Conservation (phyloP, 805 yeast genomes). For the Sugiyamaella mastotermitis region DNA sequence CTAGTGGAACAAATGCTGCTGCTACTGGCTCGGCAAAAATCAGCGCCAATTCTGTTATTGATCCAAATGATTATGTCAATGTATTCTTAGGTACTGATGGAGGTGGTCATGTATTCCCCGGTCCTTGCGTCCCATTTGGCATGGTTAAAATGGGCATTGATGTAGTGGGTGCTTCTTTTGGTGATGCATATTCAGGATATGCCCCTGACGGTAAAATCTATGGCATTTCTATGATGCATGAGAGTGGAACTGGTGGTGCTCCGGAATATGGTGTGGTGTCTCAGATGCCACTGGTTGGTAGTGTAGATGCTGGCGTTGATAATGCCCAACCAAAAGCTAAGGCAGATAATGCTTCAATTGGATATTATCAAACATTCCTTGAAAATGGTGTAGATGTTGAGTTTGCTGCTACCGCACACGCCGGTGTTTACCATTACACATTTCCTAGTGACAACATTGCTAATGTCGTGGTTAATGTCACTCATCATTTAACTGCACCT, state of each 20-base stretch:
- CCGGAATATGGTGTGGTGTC: constrained; percentile 21
- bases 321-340: constrained; percentile 5
- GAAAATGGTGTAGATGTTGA: constrained; percentile 8
- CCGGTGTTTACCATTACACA: constrained; percentile 4
- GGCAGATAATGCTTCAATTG: constrained; percentile 5
- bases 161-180: constrained; percentile 16
- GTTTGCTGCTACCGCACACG: constrained; percentile 7
- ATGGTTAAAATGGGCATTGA: constrained; percentile 36
- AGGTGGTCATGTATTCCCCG: constrained; percentile 35
- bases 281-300: constrained; percentile 6
- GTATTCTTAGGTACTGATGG: constrained; percentile 33
- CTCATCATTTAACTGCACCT: constrained; percentile 5
- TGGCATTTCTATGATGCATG: constrained; percentile 36
- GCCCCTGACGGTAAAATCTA: constrained; percentile 29
- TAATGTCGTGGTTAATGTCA: constrained; percentile 5
- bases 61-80: constrained; percentile 22
- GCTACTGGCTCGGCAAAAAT: too few species aligned
- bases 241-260: constrained; percentile 37
- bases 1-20: too few species aligned
- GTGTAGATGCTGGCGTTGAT: constrained; percentile 5
- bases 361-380: constrained; percentile 4
- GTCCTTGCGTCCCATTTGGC: constrained; percentile 34
- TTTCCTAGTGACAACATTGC: constrained; percentile 2
- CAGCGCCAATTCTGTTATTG: too few species aligned
- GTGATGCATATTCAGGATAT: constrained; percentile 34